Percentiles rank a stretch among this genome's conserved stretches.
phyloP scores from a whole-genome alignment of 805 yeast species.

The Pichia cabralensis region DNA sequence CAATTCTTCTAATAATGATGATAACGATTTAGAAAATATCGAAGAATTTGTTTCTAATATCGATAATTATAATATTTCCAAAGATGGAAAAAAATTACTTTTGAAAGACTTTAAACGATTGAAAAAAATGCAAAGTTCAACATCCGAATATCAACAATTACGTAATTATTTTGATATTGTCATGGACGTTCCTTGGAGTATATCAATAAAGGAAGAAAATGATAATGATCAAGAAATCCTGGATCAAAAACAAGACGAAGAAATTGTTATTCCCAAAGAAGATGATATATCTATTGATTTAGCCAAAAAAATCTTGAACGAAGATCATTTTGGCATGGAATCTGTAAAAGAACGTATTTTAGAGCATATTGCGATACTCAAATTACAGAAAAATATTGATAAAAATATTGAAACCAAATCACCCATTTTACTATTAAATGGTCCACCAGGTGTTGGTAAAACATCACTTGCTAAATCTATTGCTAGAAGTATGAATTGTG shows the following conservation, averaged over 20 bases:
- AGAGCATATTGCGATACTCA: conserved; percentile 72
- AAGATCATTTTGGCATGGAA: conserved; percentile 72
- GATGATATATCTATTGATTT: conserved; percentile 40
- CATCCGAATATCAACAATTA: conserved; percentile 55
- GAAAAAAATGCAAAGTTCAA: conserved; percentile 42
- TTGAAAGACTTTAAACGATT: conserved; percentile 46
- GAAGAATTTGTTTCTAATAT: conserved; percentile 25
- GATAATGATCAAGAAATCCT: too few species aligned
- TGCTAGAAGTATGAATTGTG: conserved; percentile 62
- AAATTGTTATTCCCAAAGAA: conserved; percentile 12
- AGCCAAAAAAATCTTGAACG: conserved; percentile 51
- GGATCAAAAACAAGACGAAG: conserved; percentile 18
- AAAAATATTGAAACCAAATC: conserved; percentile 27
- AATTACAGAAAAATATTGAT: conserved; percentile 31
- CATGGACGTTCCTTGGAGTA: conserved; percentile 52
- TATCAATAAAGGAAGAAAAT: too few species aligned
- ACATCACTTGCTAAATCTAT: conserved; percentile 79
- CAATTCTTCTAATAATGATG: conserved; percentile 17
- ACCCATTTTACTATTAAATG: conserved; percentile 74
- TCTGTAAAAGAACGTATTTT: conserved; percentile 65
- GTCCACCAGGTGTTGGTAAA: conserved; percentile 94
- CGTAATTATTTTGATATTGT: conserved; percentile 56
- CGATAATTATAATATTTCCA: conserved; percentile 25
- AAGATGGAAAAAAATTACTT: conserved; percentile 33
- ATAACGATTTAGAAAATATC: conserved; percentile 28